phyloP scores from a whole-genome alignment of 1,139 yeast genomes.

The Arxiozyma slooffiae region DNA sequence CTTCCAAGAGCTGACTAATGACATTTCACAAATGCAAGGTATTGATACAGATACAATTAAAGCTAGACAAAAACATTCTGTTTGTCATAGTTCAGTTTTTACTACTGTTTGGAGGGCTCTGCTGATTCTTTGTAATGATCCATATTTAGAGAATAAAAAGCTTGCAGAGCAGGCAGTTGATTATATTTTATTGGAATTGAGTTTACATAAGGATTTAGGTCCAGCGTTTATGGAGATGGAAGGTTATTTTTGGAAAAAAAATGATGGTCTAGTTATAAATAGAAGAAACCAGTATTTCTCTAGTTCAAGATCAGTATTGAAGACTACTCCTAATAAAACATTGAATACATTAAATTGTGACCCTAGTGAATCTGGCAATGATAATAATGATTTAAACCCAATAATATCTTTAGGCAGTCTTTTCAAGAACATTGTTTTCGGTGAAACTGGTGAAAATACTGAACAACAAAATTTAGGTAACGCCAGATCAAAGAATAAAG shows the following conservation, averaged over 20 bases:
- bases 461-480: slow-evolving; percentile 5
- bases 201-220: slow-evolving; percentile 56
- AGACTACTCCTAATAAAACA: neutral
- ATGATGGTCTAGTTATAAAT: slow-evolving; percentile 6
- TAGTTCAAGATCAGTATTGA: slow-evolving; percentile 1
- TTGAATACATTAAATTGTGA: neutral
- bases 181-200: slow-evolving; percentile 54
- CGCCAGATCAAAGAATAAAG: slow-evolving; percentile 7
- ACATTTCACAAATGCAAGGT: slow-evolving; percentile 56
- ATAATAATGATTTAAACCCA: slow-evolving; percentile 3
- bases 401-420: slow-evolving; percentile 15
- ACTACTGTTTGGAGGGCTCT: slow-evolving; percentile 83
- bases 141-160: slow-evolving; percentile 70
- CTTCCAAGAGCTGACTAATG: slow-evolving; percentile 76
- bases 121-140: slow-evolving; percentile 76
- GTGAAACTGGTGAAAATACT: slow-evolving; percentile 8
- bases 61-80: slow-evolving; percentile 28
- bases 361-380: neutral
- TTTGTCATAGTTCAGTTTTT: slow-evolving; percentile 74
- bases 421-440: slow-evolving; percentile 20
- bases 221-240: slow-evolving; percentile 58
- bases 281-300: slow-evolving; percentile 10
- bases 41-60: slow-evolving; percentile 33
- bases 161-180: slow-evolving; percentile 72
- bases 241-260: slow-evolving; percentile 47